Evolutionary conservation across 805 yeast genomes (phyloP).

Genomic region (Grigorovia transvaalensis): DNA sequence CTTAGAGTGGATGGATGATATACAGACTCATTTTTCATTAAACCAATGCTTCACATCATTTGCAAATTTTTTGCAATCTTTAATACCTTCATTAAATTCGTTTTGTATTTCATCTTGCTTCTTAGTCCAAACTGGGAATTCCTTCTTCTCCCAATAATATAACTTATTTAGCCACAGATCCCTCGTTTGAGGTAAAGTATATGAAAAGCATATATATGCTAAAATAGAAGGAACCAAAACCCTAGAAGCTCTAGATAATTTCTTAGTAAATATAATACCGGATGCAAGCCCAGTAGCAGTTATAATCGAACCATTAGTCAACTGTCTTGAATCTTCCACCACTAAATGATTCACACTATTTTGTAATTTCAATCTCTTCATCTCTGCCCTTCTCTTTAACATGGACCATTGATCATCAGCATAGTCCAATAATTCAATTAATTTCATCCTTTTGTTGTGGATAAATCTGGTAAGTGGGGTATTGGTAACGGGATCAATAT

Average conservation of each 20-base stretch:
- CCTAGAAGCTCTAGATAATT: constrained; percentile 38
- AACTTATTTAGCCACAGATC: constrained; percentile 36
- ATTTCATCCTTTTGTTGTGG: constrained; percentile 10
- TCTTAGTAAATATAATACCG: constrained; percentile 51
- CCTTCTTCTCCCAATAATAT: constrained; percentile 39
- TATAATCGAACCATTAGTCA: constrained; percentile 36
- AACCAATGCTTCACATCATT: not conserved
- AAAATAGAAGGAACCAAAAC: constrained; percentile 40
- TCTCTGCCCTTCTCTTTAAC: constrained; percentile 35
- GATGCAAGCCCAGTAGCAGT: constrained; percentile 46
- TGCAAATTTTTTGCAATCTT: constrained; percentile 4
- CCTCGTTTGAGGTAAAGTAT: constrained; percentile 51
- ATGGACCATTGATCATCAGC: constrained; percentile 26
- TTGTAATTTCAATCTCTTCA: constrained; percentile 3
- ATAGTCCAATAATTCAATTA: constrained; percentile 4
- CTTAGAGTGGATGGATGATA: not conserved
- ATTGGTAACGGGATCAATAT: not conserved
- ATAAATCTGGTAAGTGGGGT: constrained; percentile 8
- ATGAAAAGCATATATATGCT: constrained; percentile 43
- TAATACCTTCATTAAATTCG: constrained; percentile 7
- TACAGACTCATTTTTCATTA: not conserved
- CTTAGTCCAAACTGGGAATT: constrained; percentile 18
- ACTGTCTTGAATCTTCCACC: not conserved
- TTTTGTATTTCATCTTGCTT: constrained; percentile 15
- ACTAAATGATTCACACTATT: not conserved